These are phyloP conservation scores for Ustilaginoidea virens DNA, from an alignment of 2,329 filamentous ascomycete genomes.

Conservation along the genomic window DNA sequence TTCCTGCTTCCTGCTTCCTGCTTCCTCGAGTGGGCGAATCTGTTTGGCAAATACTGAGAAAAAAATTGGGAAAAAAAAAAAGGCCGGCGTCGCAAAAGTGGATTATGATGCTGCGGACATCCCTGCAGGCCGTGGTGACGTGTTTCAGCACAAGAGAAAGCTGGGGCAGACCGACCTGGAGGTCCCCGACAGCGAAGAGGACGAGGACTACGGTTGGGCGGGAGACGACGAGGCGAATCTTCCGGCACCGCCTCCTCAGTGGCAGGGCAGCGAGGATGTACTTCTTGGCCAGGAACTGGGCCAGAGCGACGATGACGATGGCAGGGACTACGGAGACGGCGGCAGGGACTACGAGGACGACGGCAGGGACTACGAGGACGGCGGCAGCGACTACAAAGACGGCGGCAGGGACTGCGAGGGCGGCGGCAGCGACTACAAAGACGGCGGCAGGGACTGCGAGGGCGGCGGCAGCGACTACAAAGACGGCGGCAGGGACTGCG, in stretches of 20 bases:
- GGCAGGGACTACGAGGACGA: conserved; percentile 8
- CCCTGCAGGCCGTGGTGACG: conserved; percentile 17
- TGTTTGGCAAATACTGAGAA: neutral
- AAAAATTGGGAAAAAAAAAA: neutral
- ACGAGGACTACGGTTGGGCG: conserved; percentile 60
- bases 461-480: too few species aligned
- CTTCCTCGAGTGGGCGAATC: too few species aligned
- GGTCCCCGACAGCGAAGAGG: conserved; percentile 45
- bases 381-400: conserved; percentile 7
- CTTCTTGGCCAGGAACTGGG: conserved; percentile 33
- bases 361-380: conserved; percentile 2
- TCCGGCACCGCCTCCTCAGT: conserved; percentile 46
- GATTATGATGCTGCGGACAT: conserved; percentile 21
- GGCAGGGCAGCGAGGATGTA: conserved; percentile 52
- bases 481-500: too few species aligned
- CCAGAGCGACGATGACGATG: conserved; percentile 19
- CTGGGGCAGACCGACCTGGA: conserved; percentile 43
- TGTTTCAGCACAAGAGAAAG: conserved; percentile 44
- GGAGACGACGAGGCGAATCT: conserved; percentile 48
- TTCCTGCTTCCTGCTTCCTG: too few species aligned
- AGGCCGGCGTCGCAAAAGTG: conserved; percentile 29
- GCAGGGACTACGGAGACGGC: conserved; percentile 4
- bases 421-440: too few species aligned
- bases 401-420: too few species aligned
- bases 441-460: too few species aligned